Evolutionary conservation across 176 grass and related monocot genomes (phyloP).

Genomic region (Raddia distichophylla): DNA sequence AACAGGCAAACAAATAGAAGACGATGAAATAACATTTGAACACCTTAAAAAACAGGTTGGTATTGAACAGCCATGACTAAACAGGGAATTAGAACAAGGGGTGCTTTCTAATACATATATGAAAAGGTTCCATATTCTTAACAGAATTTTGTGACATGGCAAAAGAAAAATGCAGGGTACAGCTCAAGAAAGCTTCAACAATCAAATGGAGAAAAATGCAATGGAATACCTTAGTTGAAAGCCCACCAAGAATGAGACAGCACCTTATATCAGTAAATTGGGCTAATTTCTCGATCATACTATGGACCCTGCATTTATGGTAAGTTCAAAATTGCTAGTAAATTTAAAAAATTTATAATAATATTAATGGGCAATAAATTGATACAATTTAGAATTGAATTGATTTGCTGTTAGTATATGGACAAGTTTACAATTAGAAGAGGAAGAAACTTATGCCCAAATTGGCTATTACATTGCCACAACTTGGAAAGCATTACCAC

Average conservation of each 20-base stretch:
- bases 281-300: constrained; percentile 92
- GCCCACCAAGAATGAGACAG: too few relatives aligned
- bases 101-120: not conserved
- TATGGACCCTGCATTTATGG: constrained; percentile 73
- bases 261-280: too few relatives aligned
- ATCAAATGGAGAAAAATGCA: too few relatives aligned
- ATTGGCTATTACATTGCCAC: not conserved
- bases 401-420: not conserved
- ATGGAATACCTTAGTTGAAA: too few relatives aligned
- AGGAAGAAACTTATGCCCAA: not conserved
- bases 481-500: not conserved
- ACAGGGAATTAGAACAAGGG: constrained; percentile 14
- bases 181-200: not conserved
- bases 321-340: not conserved
- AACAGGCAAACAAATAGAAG: constrained; percentile 15
- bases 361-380: constrained; percentile 10
- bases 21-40: not conserved
- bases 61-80: not conserved
- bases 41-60: constrained; percentile 5
- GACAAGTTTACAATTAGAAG: constrained; percentile 8
- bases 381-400: not conserved
- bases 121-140: too few relatives aligned
- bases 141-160: not conserved
- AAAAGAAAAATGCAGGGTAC: not conserved
- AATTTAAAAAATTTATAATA: not conserved